Base-by-base conservation (phyloP, 176 grass and related monocot species). In the Carex myosuroides region DNA sequence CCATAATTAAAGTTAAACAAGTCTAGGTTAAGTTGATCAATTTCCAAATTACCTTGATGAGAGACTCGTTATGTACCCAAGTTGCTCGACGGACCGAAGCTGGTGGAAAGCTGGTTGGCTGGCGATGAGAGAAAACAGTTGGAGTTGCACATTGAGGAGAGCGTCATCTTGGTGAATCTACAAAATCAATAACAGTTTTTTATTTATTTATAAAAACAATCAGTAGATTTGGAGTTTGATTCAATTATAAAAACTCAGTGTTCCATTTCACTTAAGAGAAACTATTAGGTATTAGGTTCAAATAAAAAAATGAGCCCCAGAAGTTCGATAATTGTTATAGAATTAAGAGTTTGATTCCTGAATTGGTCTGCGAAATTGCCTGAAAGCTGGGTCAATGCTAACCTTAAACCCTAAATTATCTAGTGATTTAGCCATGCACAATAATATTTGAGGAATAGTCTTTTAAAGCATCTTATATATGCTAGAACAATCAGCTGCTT, bases 71-170 rank as follows among this genome's bases (percentile, higher is more conserved):
- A 93, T 93, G 73, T 98, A 98, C 48, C 95, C 95, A 90, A 98
- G 95, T 80, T 98, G 95, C 88, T 98, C 95, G 67, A 98, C 85
- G 13, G 95, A 90, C 61, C 92, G 84, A 75, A 98, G 89, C 89
- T 98, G 92, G 70, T 94, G 85, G 84, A 94, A 98, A 79, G 95
- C 92, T 33, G 90, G 90, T 65, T 94, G 95, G 39, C 87, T 93
- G 37, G 92, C 89, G 66, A 94, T 93, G 77, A 87, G 84, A 83
- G 86, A 86, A 82, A 98, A 98, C 14, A 98, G 59, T 67, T 91
- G 12, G 81, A 98, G 91, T 87, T 91, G 88, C 79, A 90, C 84
- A 88, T 98, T 93, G 42, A 89, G 88, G 81, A 83, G 57, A 70
- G 89, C 82, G 26, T 98, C 89, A 11, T 98, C 92, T 85, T 91